Evolutionary conservation across 2,329 filamentous ascomycete species (phyloP), one percentile per base, ranked within the genome.

Genomic region (Sphaerulina vaccinii): DNA sequence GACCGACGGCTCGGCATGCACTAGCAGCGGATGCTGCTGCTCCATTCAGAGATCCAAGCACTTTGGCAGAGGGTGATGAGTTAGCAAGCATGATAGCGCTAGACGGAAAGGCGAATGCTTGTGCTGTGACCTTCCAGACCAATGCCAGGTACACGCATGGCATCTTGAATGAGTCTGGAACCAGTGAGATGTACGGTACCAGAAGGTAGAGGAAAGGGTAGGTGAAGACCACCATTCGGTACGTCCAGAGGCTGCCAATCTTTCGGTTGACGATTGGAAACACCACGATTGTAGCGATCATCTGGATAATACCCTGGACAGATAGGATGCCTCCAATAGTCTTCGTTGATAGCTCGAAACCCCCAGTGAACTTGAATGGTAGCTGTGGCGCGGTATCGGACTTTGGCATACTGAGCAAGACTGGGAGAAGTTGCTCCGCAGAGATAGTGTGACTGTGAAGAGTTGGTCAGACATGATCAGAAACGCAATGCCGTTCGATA

Each of bases 11-110:
- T 49, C 93, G 83, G 68, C 86, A 91, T 39, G 96, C 75, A 67
- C 90, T 96, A 3, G 93, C 93, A 2, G 89, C 90, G 1, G 91
- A 96, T 23, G 90, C 90, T 0, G 91, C 91, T 10, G 91, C 86
- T 15, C 93, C 93, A 64, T 97, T 97, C 70, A 99, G 87, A 0
- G 88, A 91, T 2, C 93, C 93, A 1, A 97, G 82, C 1, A 95
- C 87, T 43, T 88, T 81, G 50, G 87, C 86, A 6, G 86, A 91
- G 0, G 90, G 89, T 0, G 91, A 88, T 13, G 90, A 86, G 70
- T 97, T 95, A 54, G 90, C 88, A 23, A 96, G 80, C 51, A 99
- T 82, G 52, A 97, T 95, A 9, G 87, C 86, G 60, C 91, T 90
- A 63, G 87, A 88, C 9, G 93, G 93, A 70, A 96, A 97, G 0